phyloP scores from a whole-genome alignment of 2,329 filamentous ascomycete genomes.

The Penicillium sp. region DNA sequence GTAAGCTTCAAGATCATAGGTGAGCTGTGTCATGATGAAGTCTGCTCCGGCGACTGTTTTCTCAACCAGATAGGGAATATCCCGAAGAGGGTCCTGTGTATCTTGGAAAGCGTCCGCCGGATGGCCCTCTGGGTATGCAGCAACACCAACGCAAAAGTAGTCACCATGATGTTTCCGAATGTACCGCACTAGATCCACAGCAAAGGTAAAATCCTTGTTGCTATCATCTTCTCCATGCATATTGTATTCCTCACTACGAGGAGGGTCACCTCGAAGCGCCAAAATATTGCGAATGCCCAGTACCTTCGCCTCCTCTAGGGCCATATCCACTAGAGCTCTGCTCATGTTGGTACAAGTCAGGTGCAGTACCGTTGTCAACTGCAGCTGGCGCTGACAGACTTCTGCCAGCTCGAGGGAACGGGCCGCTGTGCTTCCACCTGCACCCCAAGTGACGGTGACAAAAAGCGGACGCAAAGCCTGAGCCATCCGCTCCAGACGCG shows the following conservation, averaged over 20 bases:
- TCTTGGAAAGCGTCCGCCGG: conserved; percentile 86
- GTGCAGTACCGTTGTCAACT: conserved; percentile 90
- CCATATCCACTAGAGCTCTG: conserved; percentile 73
- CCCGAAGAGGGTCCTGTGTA: conserved; percentile 57
- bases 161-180: conserved; percentile 80
- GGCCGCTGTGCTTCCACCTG: conserved; percentile 81
- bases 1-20: conserved; percentile 85
- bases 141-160: conserved; percentile 94
- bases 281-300: conserved; percentile 91
- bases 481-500: conserved; percentile 91
- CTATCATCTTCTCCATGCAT: conserved; percentile 56
- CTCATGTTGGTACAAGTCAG: conserved; percentile 99
- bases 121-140: conserved; percentile 92
- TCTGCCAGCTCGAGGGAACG: conserved; percentile 94
- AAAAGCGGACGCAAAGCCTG: conserved; percentile 85
- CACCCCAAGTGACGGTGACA: conserved; percentile 96
- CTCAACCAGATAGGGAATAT: conserved; percentile 82
- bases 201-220: conserved; percentile 79
- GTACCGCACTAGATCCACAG: conserved; percentile 81
- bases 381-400: conserved; percentile 85
- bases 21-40: conserved; percentile 98
- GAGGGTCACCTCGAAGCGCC: conserved; percentile 84
- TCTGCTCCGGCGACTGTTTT: conserved; percentile 89
- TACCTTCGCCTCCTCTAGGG: conserved; percentile 81
- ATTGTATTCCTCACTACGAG: conserved; percentile 79